Base-by-base conservation (phyloP, 2,329 filamentous ascomycete genomes). In the Fusarium domesticum region DNA sequence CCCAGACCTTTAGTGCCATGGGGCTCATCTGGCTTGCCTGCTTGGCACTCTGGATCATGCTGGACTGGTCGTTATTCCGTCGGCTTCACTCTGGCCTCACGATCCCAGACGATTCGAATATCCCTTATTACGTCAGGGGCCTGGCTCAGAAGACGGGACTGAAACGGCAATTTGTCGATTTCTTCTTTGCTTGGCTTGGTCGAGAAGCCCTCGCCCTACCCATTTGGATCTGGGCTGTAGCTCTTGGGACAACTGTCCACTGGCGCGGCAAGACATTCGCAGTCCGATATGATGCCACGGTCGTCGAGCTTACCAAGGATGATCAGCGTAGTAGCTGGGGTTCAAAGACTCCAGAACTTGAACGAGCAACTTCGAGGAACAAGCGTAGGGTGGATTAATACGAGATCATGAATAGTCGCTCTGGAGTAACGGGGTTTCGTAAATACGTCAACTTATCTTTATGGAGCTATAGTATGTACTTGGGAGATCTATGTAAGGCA, bases 141-240 rank as follows among this genome's bases (percentile, higher is more conserved):
- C 67, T 68, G 3, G 63, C 65, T 20, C 45, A 42, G 39, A 61
- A 70, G 57, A 59, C 71, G 30, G 59, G 70, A 42, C 64, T 73
- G 60, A 48, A 70, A 67, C 74, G 87, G 30, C 69, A 75, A 0
- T 85, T 93, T 44, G 51, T 65, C 0, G 76, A 87, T 53, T 98
- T 90, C 87, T 61, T 93, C 4, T 64, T 77, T 6, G 87, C 91
- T 0, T 98, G 95, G 93, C 57, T 95, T 0, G 89, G 87, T 0
- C 76, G 93, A 23, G 93, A 98, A 68, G 53, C 80, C 0, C 73
- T 96, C 7, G 91, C 93, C 0, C 72, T 96, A 35, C 91, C 91
- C 0, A 85, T 98, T 47, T 98, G 93, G 93, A 71, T 81, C 0
- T 90, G 85, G 80, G 93, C 93, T 1, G 87, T 96, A 16, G 81